Evolutionary conservation across 2,329 filamentous ascomycete species (phyloP).

Genomic region (Neoascochyta sp.): DNA sequence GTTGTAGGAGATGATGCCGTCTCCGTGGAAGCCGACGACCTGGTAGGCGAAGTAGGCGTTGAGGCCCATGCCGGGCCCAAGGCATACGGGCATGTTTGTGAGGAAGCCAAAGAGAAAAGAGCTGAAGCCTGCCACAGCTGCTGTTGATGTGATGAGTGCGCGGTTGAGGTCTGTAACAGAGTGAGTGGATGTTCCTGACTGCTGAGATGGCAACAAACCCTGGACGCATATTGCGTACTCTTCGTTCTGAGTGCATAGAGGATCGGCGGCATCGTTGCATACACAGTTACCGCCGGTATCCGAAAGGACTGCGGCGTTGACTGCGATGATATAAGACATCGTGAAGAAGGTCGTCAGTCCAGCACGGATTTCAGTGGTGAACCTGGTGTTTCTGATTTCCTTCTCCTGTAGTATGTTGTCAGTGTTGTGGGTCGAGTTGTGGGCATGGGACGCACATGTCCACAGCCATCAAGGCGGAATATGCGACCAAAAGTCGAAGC

Average conservation of each 20-base stretch:
- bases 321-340: slow-evolving; percentile 42
- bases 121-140: slow-evolving; percentile 72
- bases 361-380: slow-evolving; percentile 79
- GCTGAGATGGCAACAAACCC: slow-evolving; percentile 16
- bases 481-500: slow-evolving; percentile 39
- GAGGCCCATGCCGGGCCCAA: slow-evolving; percentile 48
- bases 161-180: slow-evolving; percentile 55
- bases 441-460: slow-evolving; percentile 61
- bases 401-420: slow-evolving; percentile 51
- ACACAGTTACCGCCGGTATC: slow-evolving; percentile 72
- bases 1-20: slow-evolving; percentile 67
- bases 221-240: slow-evolving; percentile 60
- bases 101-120: slow-evolving; percentile 78
- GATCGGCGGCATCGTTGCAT: slow-evolving; percentile 50
- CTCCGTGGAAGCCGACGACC: slow-evolving; percentile 73
- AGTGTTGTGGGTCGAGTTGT: slow-evolving; percentile 1
- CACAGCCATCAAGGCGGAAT: slow-evolving; percentile 77
- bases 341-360: slow-evolving; percentile 66
- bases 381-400: slow-evolving; percentile 71
- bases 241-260: slow-evolving; percentile 53
- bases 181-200: background rate
- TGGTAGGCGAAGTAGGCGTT: slow-evolving; percentile 87
- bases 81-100: slow-evolving; percentile 61
- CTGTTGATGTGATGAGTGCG: slow-evolving; percentile 79
- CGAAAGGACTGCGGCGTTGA: slow-evolving; percentile 38